Conservation (phyloP, 2,329 filamentous ascomycete genomes). For the Meredithiella fracta region DNA sequence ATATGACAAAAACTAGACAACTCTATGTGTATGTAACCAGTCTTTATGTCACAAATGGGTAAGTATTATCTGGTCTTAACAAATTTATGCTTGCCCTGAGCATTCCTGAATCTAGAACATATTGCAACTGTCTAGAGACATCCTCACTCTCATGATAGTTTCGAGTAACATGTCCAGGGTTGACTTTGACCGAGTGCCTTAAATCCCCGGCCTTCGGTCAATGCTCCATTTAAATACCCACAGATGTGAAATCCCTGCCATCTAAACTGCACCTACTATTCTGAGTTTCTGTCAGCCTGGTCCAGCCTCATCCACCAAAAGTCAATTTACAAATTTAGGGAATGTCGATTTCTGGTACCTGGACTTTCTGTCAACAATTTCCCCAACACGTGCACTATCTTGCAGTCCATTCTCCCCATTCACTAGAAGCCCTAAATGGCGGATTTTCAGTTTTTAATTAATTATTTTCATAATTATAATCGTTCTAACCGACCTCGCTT, state of each 20-base stretch:
- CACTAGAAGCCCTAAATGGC: neutral
- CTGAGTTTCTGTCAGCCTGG: constrained; percentile 4
- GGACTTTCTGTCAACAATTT: neutral
- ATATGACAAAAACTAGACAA: no score
- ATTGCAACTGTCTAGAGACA: no score
- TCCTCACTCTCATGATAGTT: no score
- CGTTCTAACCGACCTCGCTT: constrained; percentile 1
- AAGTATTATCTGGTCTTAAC: no score
- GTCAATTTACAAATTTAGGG: neutral
- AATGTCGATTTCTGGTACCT: neutral
- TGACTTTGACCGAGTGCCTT: no score
- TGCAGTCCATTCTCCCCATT: no score
- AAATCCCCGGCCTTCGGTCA: neutral
- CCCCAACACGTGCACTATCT: neutral
- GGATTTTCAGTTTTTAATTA: neutral
- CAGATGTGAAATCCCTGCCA: neutral
- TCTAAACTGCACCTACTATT: neutral
- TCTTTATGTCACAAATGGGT: no score
- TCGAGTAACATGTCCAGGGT: no score
- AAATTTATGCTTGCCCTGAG: no score
- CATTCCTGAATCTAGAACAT: no score
- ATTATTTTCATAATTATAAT: neutral
- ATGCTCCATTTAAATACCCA: neutral
- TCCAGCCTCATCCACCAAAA: constrained; percentile 3
- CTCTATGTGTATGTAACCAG: no score